A percentile compares a stretch with the other conserved stretches of the same genome.
Evolutionary conservation across 2,329 filamentous ascomycete species (phyloP).

Genomic region (Phialocephala sp.): DNA sequence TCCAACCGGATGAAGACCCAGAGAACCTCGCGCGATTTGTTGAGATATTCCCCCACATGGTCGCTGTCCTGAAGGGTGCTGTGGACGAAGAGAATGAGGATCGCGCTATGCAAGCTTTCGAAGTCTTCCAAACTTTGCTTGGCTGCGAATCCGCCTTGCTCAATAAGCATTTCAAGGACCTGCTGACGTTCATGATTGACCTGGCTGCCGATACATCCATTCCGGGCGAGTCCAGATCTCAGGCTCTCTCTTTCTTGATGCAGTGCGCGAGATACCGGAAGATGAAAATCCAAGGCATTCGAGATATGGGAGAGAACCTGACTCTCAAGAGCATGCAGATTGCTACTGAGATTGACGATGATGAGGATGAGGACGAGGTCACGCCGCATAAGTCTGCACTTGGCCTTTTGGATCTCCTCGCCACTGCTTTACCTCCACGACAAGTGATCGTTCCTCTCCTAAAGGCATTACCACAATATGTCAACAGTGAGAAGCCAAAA

Average conservation of each 20-base stretch:
- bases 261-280: constrained; percentile 91
- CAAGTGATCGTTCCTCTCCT: constrained; percentile 94
- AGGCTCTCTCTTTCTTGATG: constrained; percentile 92
- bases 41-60: constrained; percentile 83
- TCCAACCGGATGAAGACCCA: constrained; percentile 86
- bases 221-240: constrained; percentile 84
- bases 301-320: constrained; percentile 81
- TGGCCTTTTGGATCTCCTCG: constrained; percentile 85
- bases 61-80: constrained; percentile 83
- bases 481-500: constrained; percentile 74
- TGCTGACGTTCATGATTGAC: constrained; percentile 93
- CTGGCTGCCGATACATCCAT: constrained; percentile 77
- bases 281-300: constrained; percentile 92
- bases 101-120: constrained; percentile 86
- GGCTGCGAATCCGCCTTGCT: constrained; percentile 87
- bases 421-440: constrained; percentile 86
- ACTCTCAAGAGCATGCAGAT: constrained; percentile 89
- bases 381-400: constrained; percentile 86
- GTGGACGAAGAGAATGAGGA: constrained; percentile 85
- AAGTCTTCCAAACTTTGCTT: constrained; percentile 95
- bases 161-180: constrained; percentile 83
- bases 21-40: constrained; percentile 77
- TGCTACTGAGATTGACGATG: constrained; percentile 83
- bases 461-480: constrained; percentile 83
- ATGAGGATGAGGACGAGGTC: constrained; percentile 76